Percentiles rank a stretch among this genome's conserved stretches.
phyloP scores from a whole-genome alignment of 495 filamentous ascomycete genomes.

The Lasiosphaeris hirsuta region DNA sequence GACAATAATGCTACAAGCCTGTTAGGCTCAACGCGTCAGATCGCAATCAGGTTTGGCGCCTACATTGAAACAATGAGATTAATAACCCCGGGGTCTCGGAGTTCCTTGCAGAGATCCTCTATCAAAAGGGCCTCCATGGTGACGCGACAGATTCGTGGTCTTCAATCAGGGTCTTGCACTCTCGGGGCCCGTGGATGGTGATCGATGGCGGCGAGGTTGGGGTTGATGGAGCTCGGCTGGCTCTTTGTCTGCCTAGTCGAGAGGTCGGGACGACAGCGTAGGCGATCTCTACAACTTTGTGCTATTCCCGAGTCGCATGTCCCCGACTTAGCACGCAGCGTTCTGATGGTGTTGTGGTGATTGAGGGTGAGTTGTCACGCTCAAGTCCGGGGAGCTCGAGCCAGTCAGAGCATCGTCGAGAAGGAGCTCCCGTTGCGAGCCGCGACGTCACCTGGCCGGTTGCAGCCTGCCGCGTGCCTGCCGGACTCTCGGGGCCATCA shows the following conservation, averaged over 20 bases:
- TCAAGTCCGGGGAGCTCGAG: too few species aligned
- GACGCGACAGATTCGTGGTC: background rate
- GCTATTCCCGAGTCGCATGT: too few species aligned
- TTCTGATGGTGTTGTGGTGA: too few species aligned
- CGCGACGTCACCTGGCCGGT: constrained; percentile 2
- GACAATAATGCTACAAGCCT: constrained; percentile 65
- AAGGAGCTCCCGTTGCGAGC: background rate
- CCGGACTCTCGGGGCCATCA: background rate
- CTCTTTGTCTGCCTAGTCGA: background rate
- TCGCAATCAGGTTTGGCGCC: constrained; percentile 11
- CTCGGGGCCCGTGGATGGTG: background rate
- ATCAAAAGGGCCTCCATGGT: constrained; percentile 35
- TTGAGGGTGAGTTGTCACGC: too few species aligned
- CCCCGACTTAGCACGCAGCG: too few species aligned
- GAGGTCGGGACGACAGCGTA: background rate
- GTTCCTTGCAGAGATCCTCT: constrained; percentile 47
- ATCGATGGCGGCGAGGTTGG: background rate
- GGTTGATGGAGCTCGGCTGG: background rate
- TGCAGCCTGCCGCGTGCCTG: background rate
- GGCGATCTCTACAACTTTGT: too few species aligned
- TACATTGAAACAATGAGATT: constrained; percentile 64
- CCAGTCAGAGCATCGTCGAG: too few species aligned
- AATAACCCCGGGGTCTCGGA: constrained; percentile 50
- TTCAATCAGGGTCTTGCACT: background rate
- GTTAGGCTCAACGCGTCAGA: constrained; percentile 11